phyloP scores from a whole-genome alignment of 192 early-diverging fungal species.

The Coemansia sp. region DNA sequence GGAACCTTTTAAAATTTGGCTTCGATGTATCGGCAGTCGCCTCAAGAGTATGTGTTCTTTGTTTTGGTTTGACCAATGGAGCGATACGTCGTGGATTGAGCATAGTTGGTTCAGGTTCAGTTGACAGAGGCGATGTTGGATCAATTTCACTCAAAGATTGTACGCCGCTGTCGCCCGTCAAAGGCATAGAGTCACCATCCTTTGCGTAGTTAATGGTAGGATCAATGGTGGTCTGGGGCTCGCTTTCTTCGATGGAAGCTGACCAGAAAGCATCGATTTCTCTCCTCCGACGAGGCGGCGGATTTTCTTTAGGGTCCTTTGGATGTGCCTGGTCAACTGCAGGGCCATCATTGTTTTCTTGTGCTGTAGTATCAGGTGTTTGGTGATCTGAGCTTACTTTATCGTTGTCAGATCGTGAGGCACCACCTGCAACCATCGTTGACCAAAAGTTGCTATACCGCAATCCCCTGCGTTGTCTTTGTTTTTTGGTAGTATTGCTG shows the following conservation, averaged over 20 bases:
- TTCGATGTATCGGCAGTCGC: background rate
- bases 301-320: background rate
- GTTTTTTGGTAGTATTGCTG: background rate
- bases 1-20: slow-evolving; percentile 49
- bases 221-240: background rate
- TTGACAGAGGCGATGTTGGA: background rate
- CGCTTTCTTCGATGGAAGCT: background rate
- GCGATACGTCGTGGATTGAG: background rate
- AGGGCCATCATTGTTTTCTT: background rate
- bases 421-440: background rate
- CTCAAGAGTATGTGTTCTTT: background rate
- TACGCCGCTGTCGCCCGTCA: background rate
- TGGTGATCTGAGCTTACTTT: background rate
- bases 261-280: slow-evolving; percentile 19
- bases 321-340: background rate
- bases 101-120: background rate
- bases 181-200: background rate
- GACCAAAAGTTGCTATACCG: slow-evolving; percentile 30
- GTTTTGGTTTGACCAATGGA: slow-evolving; percentile 7
- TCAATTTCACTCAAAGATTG: background rate
- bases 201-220: background rate
- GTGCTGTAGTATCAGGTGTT: background rate
- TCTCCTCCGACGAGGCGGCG: slow-evolving; percentile 1
- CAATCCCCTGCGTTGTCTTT: slow-evolving; percentile 5
- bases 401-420: background rate